Evolutionary conservation across 2,329 filamentous ascomycete genomes (phyloP).

Genomic region (Phaeomoniella chlamydospora): DNA sequence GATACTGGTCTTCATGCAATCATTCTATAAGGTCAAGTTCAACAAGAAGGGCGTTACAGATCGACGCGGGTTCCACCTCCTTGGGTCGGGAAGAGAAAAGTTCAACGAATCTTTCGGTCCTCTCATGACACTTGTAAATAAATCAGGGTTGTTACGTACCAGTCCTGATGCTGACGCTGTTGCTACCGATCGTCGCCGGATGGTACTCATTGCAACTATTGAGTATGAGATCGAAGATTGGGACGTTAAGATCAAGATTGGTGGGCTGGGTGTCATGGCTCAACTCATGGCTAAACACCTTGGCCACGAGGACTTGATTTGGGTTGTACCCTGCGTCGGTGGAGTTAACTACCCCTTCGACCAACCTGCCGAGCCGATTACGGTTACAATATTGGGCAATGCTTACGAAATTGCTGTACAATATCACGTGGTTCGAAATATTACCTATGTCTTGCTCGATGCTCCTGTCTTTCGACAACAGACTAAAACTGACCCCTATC

Average conservation of each 20-base stretch:
- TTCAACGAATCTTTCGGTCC: no score
- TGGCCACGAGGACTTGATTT: slow-evolving; percentile 47
- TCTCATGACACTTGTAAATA: no score
- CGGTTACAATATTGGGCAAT: slow-evolving; percentile 43
- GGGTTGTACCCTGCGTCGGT: slow-evolving; percentile 45
- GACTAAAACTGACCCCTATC: slow-evolving; percentile 46
- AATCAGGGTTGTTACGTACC: no score
- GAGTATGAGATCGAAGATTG: slow-evolving; percentile 58
- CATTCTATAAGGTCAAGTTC: not conserved
- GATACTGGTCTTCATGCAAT: not conserved
- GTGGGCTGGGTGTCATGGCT: slow-evolving; percentile 54
- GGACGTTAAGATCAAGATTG: slow-evolving; percentile 55
- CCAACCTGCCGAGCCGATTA: slow-evolving; percentile 42
- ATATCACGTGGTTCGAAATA: slow-evolving; percentile 47
- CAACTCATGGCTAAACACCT: slow-evolving; percentile 52
- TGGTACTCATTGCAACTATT: slow-evolving; percentile 52
- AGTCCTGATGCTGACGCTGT: no score
- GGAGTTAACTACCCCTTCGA: slow-evolving; percentile 49
- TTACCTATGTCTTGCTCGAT: slow-evolving; percentile 52
- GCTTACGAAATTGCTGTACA: slow-evolving; percentile 46
- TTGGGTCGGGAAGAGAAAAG: no score
- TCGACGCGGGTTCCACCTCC: no score
- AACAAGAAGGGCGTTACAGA: not conserved
- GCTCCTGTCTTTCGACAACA: slow-evolving; percentile 50
- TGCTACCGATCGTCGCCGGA: slow-evolving; percentile 30